These are phyloP conservation scores for Starmerella ratchasimensis DNA, from an alignment of 805 yeast genomes.

Conservation along the genomic window DNA sequence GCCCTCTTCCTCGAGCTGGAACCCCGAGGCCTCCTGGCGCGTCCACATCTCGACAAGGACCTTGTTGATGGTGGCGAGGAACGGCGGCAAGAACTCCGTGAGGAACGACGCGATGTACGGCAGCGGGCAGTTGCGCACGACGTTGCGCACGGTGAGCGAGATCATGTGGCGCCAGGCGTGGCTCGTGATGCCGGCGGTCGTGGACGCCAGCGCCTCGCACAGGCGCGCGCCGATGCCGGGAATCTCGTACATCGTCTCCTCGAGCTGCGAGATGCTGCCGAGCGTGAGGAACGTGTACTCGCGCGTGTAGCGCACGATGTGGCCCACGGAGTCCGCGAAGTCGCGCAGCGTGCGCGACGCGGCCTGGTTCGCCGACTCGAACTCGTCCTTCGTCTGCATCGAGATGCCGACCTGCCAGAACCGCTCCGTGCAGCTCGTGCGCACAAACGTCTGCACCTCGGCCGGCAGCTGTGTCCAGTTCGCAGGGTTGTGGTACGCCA, in stretches of 20 bases:
- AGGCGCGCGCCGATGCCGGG: conserved; percentile 65
- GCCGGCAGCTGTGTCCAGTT: conserved; percentile 81
- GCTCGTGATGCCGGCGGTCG: conserved; percentile 64
- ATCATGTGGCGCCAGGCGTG: conserved; percentile 98
- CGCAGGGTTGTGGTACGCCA: conserved; percentile 84
- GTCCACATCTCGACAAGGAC: conserved; percentile 70
- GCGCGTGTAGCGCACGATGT: conserved; percentile 84
- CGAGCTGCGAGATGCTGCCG: conserved; percentile 79
- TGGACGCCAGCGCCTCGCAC: conserved; percentile 76
- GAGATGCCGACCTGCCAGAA: conserved; percentile 99
- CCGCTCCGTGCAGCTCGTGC: conserved; percentile 76
- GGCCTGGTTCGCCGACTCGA: conserved; percentile 82
- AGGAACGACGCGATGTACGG: conserved; percentile 53
- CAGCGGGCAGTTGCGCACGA: conserved; percentile 77
- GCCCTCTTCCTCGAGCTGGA: conserved; percentile 32
- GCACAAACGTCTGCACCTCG: conserved; percentile 86
- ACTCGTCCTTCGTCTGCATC: conserved; percentile 83
- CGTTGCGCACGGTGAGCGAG: conserved; percentile 73
- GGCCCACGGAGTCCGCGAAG: conserved; percentile 96
- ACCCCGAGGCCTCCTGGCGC: conserved; percentile 38
- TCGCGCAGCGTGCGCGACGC: conserved; percentile 90
- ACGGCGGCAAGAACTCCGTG: conserved; percentile 63
- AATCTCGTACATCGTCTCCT: conserved; percentile 73
- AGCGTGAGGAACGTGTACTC: conserved; percentile 88
- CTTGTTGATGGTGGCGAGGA: conserved; percentile 57